Evolutionary conservation across 2,329 filamentous ascomycete genomes (phyloP), one percentile per base, ranked within the genome.

Genomic region (Monilinia polystroma): DNA sequence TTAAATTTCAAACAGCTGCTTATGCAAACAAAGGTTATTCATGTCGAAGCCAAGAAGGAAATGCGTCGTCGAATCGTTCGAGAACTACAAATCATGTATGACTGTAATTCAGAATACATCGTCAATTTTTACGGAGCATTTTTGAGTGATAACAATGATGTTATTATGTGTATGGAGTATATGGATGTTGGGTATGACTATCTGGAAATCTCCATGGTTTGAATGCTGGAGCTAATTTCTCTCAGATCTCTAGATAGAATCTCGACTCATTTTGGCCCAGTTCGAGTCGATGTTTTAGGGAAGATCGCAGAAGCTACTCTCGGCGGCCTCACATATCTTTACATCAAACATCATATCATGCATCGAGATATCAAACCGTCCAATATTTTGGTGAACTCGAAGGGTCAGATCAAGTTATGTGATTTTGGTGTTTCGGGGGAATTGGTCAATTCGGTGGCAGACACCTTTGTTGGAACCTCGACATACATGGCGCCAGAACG

Each of bases 131-230:
- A 98, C 76, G 95, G 95, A 68, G 95, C 95, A 49, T 99, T 98
- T 77, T 86, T 98, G 76, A 98, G 97, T 77, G 91, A 96, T 76
- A 93, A 93, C 69, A 94, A 96, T 76, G 95, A 99, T 80, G 96
- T 99, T 68, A 96, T 98, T 73, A 94, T 99, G 89, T 99, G 95
- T 79, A 99, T 99, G 95, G 95, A 99, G 79, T 98, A 99, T 78
- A 97, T 97, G 92, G 95, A 99, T 79, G 92, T 94, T 77, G 95
- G 95, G 95, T 98, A 85, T 79, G 91, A 81, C 57, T 20, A 20
- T 16, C 16, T n/a, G 14, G n/a, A 41, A 41, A 55, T 14, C 29
- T 26, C 8, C 5, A 18, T 23, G 43, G 20, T 41, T n/a, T n/a
- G 18, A 49, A n/a, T 26, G 51, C n/a, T 29, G 43, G n/a, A 47